A percentile compares a stretch with the other conserved stretches of the same genome.
Evolutionary conservation across 345 rosid species (phyloP).

Genomic region (Rubroshorea leprosula): DNA sequence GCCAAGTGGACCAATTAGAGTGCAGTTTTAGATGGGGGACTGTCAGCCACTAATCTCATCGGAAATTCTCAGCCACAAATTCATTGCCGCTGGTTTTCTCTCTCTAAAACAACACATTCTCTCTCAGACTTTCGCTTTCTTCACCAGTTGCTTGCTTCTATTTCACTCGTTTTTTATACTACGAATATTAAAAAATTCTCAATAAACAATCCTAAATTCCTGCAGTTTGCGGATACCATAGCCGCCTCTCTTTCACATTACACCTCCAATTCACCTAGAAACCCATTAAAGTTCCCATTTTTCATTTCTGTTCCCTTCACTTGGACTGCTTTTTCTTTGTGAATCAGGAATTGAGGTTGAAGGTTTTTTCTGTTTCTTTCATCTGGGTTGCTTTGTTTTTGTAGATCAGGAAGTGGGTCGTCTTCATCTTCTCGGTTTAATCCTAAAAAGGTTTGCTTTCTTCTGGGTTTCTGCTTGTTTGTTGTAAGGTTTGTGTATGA

Average conservation of each 20-base stretch:
- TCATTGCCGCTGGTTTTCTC: not conserved
- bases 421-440: constrained; percentile 1
- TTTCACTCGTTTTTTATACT: not conserved
- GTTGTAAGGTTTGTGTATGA: not conserved
- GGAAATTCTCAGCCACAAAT: constrained; percentile 38
- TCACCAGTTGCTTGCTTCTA: not conserved
- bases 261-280: not conserved
- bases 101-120: not conserved
- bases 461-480: not conserved
- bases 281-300: not conserved
- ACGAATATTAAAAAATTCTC: not conserved
- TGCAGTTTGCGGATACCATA: not conserved
- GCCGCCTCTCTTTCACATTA: not conserved
- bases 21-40: constrained; percentile 38
- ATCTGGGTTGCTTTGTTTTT: constrained; percentile 11
- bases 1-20: constrained; percentile 25
- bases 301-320: constrained; percentile 5
- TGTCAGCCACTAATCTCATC: constrained; percentile 34
- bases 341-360: constrained; percentile 10
- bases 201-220: no score
- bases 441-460: constrained; percentile 10
- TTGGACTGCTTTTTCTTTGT: constrained; percentile 9
- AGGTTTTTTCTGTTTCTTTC: constrained; percentile 5
- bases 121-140: not conserved
- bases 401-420: constrained; percentile 7